Base-by-base conservation (phyloP, 2,329 filamentous ascomycete species). In the Macrophomina pseudophaseolina region DNA sequence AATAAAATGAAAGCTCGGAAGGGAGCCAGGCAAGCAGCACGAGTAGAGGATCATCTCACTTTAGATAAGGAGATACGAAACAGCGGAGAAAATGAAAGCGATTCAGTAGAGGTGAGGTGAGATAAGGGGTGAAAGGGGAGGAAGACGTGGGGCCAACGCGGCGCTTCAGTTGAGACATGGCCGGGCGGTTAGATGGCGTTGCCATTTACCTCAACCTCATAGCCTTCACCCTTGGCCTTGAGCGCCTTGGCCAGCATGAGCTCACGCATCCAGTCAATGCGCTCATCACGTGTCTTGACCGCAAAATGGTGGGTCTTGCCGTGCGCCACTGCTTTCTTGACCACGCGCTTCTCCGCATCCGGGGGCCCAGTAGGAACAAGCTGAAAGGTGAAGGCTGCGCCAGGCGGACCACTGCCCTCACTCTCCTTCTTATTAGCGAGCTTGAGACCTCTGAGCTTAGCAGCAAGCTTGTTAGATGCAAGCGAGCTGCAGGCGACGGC, bases 251-350 rank as follows among this genome's bases (percentile, higher is more conserved):
- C 92, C 53, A 96, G 87, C 92, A 96, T 96, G 68, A 96, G 82
- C 84, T 96, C 92, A 65, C 92, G 86, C 92, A 96, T 96, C 95
- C 95, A 99, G 77, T 97, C 94, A 74, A 98, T 97, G 69, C 94
- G 87, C 76, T 97, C 92, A 75, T 97, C 92, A 14, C 93, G 87
- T 73, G 85, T 88, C 80, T 90, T 91, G 72, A 97, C 94, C 0
- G 94, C 92, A 76, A 98, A 98, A 77, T 98, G 93, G 75, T 98
- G 94, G 52, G 92, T 91, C 85, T 97, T 97, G 72, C 88, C 88
- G 11, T 86, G 88, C 66, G 86, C 87, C 65, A 74, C 68, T 54
- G 62, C 67, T 65, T 49, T 67, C 66, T 51, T 85, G 6, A 66
- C 58, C 6, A 62, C 52, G 84, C 86, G 56, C 38, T 54, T 49